Evolutionary conservation across 2,329 filamentous ascomycete genomes (phyloP).

Genomic region (Pseudogymnoascus sp.): DNA sequence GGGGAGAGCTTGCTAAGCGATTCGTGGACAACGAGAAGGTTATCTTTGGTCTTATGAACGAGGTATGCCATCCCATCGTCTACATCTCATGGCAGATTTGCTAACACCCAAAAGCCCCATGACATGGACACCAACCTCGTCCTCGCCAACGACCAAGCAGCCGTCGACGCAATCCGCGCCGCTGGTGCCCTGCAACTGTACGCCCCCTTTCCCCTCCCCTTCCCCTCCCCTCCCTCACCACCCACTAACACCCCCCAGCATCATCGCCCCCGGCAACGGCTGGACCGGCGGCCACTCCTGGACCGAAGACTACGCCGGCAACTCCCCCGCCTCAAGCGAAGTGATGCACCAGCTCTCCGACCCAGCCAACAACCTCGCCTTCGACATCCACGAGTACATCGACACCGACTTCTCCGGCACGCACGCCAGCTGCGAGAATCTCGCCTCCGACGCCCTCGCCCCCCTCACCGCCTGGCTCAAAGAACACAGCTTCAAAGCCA

Average conservation of each 20-base stretch:
- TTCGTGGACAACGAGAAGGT: constrained; percentile 40
- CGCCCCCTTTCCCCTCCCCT: too few relatives aligned
- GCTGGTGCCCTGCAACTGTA: constrained; percentile 38
- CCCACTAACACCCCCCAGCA: constrained; percentile 17
- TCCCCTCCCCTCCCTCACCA: neutral
- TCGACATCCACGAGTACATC: constrained; percentile 46
- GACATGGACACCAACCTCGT: constrained; percentile 40
- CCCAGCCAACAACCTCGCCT: constrained; percentile 39
- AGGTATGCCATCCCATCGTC: constrained; percentile 13
- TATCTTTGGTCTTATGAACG: constrained; percentile 42
- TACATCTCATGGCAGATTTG: constrained; percentile 19
- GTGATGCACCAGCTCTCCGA: constrained; percentile 37
- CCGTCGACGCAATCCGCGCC: constrained; percentile 37
- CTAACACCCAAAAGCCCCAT: too few relatives aligned
- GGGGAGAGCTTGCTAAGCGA: constrained; percentile 39
- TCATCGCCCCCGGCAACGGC: constrained; percentile 42
- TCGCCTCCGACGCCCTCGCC: constrained; percentile 33
- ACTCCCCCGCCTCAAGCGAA: constrained; percentile 31
- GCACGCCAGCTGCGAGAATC: constrained; percentile 35
- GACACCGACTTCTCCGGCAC: constrained; percentile 40
- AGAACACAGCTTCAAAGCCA: constrained; percentile 38
- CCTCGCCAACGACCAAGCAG: constrained; percentile 40
- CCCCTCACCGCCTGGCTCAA: constrained; percentile 39
- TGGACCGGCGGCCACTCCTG: constrained; percentile 42
- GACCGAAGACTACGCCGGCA: constrained; percentile 31